Evolutionary conservation across 2,329 filamentous ascomycete genomes (phyloP).

Genomic region (Trichoderma gracile): DNA sequence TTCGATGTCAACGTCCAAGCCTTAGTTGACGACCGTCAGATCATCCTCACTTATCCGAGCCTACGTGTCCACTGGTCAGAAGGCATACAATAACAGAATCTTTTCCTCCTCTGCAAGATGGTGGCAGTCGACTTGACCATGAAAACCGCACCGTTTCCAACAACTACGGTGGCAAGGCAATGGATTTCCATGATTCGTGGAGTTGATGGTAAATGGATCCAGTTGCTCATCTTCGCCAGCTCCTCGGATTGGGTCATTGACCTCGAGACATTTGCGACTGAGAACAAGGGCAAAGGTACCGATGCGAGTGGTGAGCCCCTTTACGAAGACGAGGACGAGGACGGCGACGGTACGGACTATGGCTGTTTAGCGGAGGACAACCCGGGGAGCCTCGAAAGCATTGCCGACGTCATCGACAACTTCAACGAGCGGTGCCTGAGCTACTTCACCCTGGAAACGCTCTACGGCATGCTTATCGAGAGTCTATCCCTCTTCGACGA

Average conservation of each 20-base stretch:
- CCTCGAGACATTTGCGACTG: slow-evolving; percentile 19
- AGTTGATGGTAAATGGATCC: slow-evolving; percentile 16
- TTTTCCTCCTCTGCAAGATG: neutral
- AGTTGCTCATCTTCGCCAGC: slow-evolving; percentile 30
- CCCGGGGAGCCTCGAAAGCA: neutral
- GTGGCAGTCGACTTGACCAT: neutral
- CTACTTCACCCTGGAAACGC: neutral
- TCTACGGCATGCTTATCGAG: neutral
- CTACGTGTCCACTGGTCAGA: neutral
- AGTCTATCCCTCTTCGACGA: slow-evolving; percentile 8
- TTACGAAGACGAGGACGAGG: slow-evolving; percentile 9
- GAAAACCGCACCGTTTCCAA: neutral
- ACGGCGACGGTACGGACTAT: neutral
- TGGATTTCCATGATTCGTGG: neutral
- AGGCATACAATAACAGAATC: neutral
- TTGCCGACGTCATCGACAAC: neutral
- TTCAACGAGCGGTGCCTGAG: slow-evolving; percentile 6
- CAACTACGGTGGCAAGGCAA: slow-evolving; percentile 1
- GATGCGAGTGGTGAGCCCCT: neutral
- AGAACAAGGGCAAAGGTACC: neutral
- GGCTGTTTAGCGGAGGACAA: neutral
- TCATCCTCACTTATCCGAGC: neutral
- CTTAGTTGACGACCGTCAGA: neutral
- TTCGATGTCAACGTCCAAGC: slow-evolving; percentile 15
- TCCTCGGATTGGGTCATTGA: slow-evolving; percentile 32